These are phyloP conservation scores for Sphagnum magellanicum DNA, from an alignment of 228 moss, liverwort and hornwort genomes.

Conservation along the genomic window DNA sequence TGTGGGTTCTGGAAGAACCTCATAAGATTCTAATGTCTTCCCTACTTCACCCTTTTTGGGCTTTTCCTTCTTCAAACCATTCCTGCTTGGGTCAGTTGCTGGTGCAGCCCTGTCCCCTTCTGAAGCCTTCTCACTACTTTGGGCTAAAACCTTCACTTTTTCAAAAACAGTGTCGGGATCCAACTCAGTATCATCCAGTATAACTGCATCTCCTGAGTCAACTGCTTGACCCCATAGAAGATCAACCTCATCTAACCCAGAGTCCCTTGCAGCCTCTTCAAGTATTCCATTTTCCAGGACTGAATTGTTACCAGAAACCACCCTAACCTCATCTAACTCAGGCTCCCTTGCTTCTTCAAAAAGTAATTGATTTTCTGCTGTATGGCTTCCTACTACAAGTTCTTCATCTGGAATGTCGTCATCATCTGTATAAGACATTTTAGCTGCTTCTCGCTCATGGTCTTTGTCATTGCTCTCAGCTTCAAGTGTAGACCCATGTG, in stretches of 20 bases:
- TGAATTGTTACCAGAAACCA: conserved; percentile 2
- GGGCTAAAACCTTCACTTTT: conserved; percentile 25
- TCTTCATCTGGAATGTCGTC: background rate
- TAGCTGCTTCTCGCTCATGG: background rate
- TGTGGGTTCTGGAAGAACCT: conserved; percentile 33
- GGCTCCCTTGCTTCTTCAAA: background rate
- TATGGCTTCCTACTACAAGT: conserved; percentile 1
- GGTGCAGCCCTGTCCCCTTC: conserved; percentile 1
- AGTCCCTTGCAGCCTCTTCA: conserved; percentile 18
- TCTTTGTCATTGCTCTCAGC: background rate
- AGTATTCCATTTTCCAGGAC: conserved; percentile 1
- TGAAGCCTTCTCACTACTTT: conserved; percentile 27
- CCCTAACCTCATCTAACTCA: conserved; percentile 3
- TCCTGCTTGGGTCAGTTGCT: conserved; percentile 7
- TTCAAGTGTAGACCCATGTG: background rate
- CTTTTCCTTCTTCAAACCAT: conserved; percentile 28
- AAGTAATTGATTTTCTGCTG: conserved; percentile 6
- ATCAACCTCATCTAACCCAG: conserved; percentile 13
- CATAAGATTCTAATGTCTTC: conserved; percentile 16
- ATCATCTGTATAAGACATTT: too few relatives aligned
- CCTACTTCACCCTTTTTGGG: conserved; percentile 20
- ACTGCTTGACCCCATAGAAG: conserved; percentile 30
- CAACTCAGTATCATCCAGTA: conserved; percentile 20
- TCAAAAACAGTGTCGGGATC: conserved; percentile 32
- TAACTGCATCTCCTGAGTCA: conserved; percentile 24